phyloP scores from a whole-genome alignment of 1,284 basidiomycete genomes.

The Boletellus sp. region DNA sequence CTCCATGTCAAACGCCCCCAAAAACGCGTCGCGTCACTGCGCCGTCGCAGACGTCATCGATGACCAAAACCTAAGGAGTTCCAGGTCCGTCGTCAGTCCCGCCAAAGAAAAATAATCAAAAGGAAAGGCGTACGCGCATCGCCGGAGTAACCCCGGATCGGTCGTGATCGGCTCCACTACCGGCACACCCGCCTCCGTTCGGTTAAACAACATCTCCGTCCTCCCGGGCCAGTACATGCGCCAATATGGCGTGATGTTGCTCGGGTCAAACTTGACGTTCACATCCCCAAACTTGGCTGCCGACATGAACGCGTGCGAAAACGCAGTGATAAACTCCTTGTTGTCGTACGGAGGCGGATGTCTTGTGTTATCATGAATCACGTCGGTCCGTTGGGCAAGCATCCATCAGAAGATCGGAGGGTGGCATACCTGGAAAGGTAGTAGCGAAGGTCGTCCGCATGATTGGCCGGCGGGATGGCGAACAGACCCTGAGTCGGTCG shows the following conservation, averaged over 20 bases:
- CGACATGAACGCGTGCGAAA: conserved; percentile 24
- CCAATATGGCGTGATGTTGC: conserved; percentile 28
- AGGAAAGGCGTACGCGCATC: conserved; percentile 24
- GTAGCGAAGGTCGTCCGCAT: conserved; percentile 13
- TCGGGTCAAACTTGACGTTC: conserved; percentile 17
- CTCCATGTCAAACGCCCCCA: too few species aligned
- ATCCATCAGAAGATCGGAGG: not conserved
- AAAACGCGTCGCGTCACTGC: not conserved
- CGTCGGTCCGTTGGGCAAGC: not conserved
- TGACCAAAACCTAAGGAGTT: not conserved
- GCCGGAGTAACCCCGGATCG: conserved; percentile 10
- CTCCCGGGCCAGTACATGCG: conserved; percentile 5
- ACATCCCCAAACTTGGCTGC: conserved; percentile 19
- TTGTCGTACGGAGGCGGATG: conserved; percentile 19
- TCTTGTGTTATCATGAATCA: not conserved
- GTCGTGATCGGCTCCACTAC: not conserved
- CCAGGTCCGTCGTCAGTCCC: not conserved
- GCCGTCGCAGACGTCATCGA: not conserved
- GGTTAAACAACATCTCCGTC: conserved; percentile 31
- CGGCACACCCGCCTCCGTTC: conserved; percentile 14
- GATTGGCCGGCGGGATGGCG: conserved; percentile 21
- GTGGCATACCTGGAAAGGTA: conserved; percentile 17
- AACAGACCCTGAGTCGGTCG: conserved; percentile 16
- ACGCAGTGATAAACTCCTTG: conserved; percentile 22
- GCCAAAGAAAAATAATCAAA: not conserved